Evolutionary conservation across 2,329 filamentous ascomycete genomes (phyloP), one percentile per base, ranked within the genome.

Genomic region (Camptophora hylomeconis): DNA sequence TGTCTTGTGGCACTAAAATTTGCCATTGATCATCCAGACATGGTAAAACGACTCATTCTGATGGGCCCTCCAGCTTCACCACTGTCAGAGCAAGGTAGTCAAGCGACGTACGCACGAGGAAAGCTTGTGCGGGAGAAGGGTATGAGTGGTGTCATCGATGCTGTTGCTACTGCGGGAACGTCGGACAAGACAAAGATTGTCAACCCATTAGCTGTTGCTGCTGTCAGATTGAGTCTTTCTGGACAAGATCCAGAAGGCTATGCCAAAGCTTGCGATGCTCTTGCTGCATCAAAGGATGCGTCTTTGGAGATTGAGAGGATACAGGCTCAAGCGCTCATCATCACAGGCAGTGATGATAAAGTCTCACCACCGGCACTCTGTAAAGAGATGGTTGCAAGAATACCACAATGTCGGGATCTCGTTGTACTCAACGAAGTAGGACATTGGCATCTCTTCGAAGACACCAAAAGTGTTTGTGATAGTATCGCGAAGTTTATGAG

Each of bases 371-470:
- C 52, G 0, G 39, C 40, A 1, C 54, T 55, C 22, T 38, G 33
- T 7, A 29, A 13, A 15, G 26, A 20, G 26, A 35, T 40, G 25
- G 25, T 35, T 3, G 23, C 21, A 3, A 41, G 40, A 21, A 50
- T 57, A 16, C 36, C 44, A 3, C 42, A 40, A n/a, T 38, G 37
- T 9, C 40, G 42, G 4, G 45, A 44, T 9, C 30, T 57, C 3
- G 33, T 46, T 8, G 47, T 62, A 0, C 34, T 68, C 27, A 25
- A 50, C n/a, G 45, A 48, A 7, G 54, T 62, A 5, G 63, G 63
- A 0, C 60, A 68, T 42, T 70, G 65, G 63, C 58, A 62, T 48
- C 41, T 61, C 3, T 63, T 63, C 40, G 64, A 69, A 45, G 54
- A 66, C 40, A 20, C 53, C 5, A 42, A 50, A 11, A 53, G 45